Evolutionary conservation across 2,329 filamentous ascomycete species (phyloP), one percentile per base, ranked within the genome.

Genomic region (Rhinocladiella mackenziei): DNA sequence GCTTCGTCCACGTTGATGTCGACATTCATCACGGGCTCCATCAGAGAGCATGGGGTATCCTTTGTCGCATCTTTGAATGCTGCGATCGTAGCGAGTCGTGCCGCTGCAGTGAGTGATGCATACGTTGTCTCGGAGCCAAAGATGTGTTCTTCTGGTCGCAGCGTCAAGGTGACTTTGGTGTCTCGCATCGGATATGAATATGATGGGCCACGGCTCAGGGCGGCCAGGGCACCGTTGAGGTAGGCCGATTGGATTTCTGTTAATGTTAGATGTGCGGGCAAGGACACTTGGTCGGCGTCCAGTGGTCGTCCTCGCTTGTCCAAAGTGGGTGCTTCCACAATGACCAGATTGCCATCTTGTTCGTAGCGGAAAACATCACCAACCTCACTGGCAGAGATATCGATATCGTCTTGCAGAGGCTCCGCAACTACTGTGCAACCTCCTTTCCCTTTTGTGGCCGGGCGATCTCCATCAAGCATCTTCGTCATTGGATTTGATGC

Each of bases 1-100:
- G 76, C 75, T 65, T 96, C 91, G 39, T 92, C 86, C 37, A 92
- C 88, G 54, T 80, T 82, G 60, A 98, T 94, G 39, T 83, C 81
- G 4, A 86, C 87, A 48, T 83, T 81, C 88, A 97, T 96, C 42
- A 98, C 86, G 1, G 92, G 92, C 61, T 98, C 92, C 68, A 97
- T 84, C 28, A 98, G 71, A 1, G 77, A 76, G 1, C 88, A 76
- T 2, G 72, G 68, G 2, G 69, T 61, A 19, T 68, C 64, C 7
- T 74, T 67, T 43, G 78, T 73, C 0, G 81, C 79, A 13, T 79
- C 73, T 38, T 77, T 76, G 1, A 97, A 74, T 0, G 83, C 83
- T 6, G 76, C 72, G 47, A 83, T 78, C 0, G 89, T 83, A 2
- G 86, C 85, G 60, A 65, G 78, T 61, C 67, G 81, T 56, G 74